These are phyloP conservation scores for Fomitopsis serialis DNA, from an alignment of 768 basidiomycete genomes.

Conservation along the genomic window DNA sequence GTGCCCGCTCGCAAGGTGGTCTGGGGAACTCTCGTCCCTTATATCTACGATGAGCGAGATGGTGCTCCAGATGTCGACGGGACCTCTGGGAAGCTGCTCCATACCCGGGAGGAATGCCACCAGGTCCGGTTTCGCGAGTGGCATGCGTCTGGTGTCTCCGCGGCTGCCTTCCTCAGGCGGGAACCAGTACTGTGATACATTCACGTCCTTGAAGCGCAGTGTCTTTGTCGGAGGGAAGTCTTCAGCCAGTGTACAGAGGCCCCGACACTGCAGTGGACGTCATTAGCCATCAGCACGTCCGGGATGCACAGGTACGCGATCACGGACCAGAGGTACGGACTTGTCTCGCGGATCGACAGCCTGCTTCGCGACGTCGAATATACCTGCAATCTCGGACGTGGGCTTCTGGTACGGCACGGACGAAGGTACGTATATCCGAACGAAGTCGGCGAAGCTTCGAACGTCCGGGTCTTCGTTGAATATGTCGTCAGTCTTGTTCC, in stretches of 20 bases:
- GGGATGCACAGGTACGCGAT: background rate
- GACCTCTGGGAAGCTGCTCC: background rate
- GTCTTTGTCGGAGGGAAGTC: background rate
- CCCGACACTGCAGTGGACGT: too few relatives aligned
- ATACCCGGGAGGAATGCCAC: background rate
- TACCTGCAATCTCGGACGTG: background rate
- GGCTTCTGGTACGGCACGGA: background rate
- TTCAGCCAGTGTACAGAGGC: background rate
- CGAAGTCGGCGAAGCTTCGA: background rate
- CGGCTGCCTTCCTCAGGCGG: background rate
- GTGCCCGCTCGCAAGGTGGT: background rate
- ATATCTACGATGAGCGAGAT: background rate
- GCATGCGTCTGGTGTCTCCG: background rate
- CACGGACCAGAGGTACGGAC: background rate
- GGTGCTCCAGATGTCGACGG: background rate
- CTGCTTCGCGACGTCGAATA: background rate
- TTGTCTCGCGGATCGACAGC: background rate
- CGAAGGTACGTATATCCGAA: background rate
- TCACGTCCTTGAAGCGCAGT: background rate
- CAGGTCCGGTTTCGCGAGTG: background rate
- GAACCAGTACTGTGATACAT: background rate
- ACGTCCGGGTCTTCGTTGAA: background rate
- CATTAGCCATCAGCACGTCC: too few relatives aligned
- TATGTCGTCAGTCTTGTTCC: background rate
- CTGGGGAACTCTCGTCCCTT: background rate